Percentiles rank a stretch among this genome's conserved stretches.
Conservation (phyloP, 2,329 filamentous ascomycete genomes). For the Verticillium zaregamsianum region DNA sequence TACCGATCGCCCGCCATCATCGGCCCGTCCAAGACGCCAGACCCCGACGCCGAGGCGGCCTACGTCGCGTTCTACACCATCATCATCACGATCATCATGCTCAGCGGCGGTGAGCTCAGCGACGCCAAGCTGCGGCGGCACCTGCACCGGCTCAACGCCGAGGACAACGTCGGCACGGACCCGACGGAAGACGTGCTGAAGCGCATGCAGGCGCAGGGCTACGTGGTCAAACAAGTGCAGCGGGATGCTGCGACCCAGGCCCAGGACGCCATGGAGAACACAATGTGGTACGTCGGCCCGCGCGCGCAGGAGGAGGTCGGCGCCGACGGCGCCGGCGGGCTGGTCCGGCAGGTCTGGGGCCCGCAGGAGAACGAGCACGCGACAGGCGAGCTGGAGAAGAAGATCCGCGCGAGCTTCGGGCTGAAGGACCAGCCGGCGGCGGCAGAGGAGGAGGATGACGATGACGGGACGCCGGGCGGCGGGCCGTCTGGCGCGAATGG, state of each 20-base stretch:
- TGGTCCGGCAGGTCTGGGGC: conserved; percentile 62
- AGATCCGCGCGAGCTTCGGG: conserved; percentile 58
- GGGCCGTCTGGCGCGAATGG: conserved; percentile 5
- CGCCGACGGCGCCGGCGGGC: conserved; percentile 65
- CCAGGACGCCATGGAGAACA: conserved; percentile 65
- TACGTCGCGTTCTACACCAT: conserved; percentile 81
- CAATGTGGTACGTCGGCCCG: conserved; percentile 81
- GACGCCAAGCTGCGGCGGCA: conserved; percentile 77
- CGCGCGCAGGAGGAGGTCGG: conserved; percentile 83
- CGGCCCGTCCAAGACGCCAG: conserved; percentile 62
- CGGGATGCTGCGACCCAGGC: conserved; percentile 39
- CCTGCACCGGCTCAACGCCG: conserved; percentile 69
- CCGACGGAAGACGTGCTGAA: conserved; percentile 73
- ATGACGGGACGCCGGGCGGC: conserved; percentile 12
- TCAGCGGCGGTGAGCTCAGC: conserved; percentile 68
- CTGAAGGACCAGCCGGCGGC: conserved; percentile 27
- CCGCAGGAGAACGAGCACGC: conserved; percentile 36
- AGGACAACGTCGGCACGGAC: conserved; percentile 68
- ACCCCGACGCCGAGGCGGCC: conserved; percentile 64
- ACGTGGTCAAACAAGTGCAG: conserved; percentile 73
- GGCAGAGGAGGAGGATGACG: conserved; percentile 16
- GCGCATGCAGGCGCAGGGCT: conserved; percentile 75
- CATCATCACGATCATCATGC: conserved; percentile 70
- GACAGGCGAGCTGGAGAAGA: conserved; percentile 52
- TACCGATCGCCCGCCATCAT: conserved; percentile 68